These are phyloP conservation scores for Blepharisma undulans DNA, from an alignment of 169 alveolate species.

Conservation along the genomic window DNA sequence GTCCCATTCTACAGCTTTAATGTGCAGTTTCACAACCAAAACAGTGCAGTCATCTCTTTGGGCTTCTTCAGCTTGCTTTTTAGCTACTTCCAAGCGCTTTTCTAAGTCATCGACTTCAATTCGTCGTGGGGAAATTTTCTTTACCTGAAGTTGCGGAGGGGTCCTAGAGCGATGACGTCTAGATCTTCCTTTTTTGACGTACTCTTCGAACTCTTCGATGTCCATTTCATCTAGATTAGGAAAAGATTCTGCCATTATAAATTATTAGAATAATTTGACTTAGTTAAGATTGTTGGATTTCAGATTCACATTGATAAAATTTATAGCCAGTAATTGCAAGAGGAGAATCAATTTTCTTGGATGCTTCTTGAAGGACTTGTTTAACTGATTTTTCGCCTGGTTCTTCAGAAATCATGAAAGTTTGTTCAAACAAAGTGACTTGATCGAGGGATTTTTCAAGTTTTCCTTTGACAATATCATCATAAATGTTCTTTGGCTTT, in stretches of 20 bases:
- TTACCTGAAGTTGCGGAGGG: neutral
- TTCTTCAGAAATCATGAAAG: constrained; percentile 34
- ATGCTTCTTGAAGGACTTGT: neutral
- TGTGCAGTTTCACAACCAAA: constrained; percentile 90
- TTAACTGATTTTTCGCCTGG: neutral
- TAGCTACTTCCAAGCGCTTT: constrained; percentile 26
- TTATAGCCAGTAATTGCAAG: neutral
- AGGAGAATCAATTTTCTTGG: neutral
- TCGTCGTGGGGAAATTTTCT: constrained; percentile 10
- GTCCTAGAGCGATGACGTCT: neutral
- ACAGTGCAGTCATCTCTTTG: constrained; percentile 97
- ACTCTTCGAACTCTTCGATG: constrained; percentile 37
- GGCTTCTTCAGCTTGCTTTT: constrained; percentile 89
- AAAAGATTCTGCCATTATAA: neutral
- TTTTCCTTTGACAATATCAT: constrained; percentile 9
- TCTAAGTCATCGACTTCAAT: constrained; percentile 33
- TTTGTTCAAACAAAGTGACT: neutral
- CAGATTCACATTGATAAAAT: constrained; percentile 5
- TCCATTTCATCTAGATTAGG: constrained; percentile 37
- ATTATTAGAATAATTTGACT: neutral
- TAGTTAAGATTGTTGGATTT: neutral
- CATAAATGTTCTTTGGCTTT: neutral
- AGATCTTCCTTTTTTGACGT: neutral
- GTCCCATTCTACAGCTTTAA: constrained; percentile 95
- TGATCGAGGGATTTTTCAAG: constrained; percentile 6